phyloP scores from a whole-genome alignment of 768 basidiomycete genomes.

The Mycena capillaripes region DNA sequence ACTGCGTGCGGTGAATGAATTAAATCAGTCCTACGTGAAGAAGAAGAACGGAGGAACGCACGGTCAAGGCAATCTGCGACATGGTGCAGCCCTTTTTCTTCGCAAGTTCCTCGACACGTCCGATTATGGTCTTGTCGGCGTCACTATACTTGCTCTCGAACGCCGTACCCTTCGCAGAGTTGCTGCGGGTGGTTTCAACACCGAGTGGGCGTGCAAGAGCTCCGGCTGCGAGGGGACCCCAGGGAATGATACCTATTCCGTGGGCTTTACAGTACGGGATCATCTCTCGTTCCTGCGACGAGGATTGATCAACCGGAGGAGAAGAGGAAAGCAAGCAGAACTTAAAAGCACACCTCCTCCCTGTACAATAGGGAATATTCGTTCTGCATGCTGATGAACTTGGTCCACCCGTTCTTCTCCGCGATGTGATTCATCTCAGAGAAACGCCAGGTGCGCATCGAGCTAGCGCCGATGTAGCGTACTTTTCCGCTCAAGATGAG shows the following conservation, averaged over 20 bases:
- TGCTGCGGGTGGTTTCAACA: slow-evolving; percentile 36
- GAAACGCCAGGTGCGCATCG: slow-evolving; percentile 64
- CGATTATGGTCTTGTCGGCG: slow-evolving; percentile 49
- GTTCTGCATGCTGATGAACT: slow-evolving; percentile 70
- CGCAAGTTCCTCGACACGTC: slow-evolving; percentile 57
- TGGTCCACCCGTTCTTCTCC: slow-evolving; percentile 60
- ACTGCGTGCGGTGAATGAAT: slow-evolving; percentile 36
- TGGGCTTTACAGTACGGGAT: slow-evolving; percentile 59
- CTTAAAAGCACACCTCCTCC: slow-evolving; percentile 53
- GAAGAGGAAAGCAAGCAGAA: background rate
- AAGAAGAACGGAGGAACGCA: slow-evolving; percentile 2
- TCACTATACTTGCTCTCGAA: slow-evolving; percentile 40
- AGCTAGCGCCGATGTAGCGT: slow-evolving; percentile 62
- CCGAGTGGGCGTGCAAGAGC: slow-evolving; percentile 54
- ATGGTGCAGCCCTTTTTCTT: slow-evolving; percentile 56
- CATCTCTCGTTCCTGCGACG: slow-evolving; percentile 59
- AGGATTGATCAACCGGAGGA: background rate
- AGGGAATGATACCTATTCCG: slow-evolving; percentile 69
- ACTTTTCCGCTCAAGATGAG: slow-evolving; percentile 58
- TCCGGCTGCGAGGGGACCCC: slow-evolving; percentile 59
- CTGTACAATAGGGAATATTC: slow-evolving; percentile 68
- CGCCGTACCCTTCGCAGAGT: slow-evolving; percentile 36
- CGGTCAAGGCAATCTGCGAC: slow-evolving; percentile 60
- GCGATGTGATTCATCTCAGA: slow-evolving; percentile 61
- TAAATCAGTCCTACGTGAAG: slow-evolving; percentile 3